Percentiles rank a stretch among this genome's conserved stretches.
These are phyloP conservation scores for Suhomyces sp. DNA, from an alignment of 805 yeast species.

Conservation along the genomic window DNA sequence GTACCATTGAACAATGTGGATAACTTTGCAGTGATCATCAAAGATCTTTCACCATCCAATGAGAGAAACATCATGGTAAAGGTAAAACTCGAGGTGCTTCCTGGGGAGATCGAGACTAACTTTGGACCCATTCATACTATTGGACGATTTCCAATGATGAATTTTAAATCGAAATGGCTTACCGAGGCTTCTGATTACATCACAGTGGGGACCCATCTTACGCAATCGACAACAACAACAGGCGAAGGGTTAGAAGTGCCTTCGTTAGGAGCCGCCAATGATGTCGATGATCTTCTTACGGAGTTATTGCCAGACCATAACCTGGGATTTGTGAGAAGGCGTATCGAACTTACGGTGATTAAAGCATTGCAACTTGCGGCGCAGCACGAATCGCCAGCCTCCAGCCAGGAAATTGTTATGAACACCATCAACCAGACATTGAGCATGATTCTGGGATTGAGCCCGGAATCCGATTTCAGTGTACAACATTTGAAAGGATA, in stretches of 20 bases:
- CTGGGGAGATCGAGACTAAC: conserved; percentile 1
- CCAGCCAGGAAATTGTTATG: conserved; percentile 9
- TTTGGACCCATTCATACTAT: conserved; percentile 2
- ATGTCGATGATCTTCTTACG: too few species aligned
- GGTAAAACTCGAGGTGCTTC: conserved; percentile 7
- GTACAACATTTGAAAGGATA: too few species aligned
- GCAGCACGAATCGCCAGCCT: neutral
- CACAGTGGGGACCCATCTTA: conserved; percentile 1
- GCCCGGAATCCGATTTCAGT: too few species aligned
- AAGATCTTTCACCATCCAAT: conserved; percentile 13
- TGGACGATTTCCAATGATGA: conserved; percentile 10
- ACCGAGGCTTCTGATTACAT: conserved; percentile 1
- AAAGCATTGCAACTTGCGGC: conserved; percentile 13
- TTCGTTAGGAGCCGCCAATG: too few species aligned
- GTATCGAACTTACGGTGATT: conserved; percentile 23
- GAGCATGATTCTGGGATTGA: too few species aligned
- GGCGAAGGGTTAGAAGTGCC: too few species aligned
- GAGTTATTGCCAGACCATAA: too few species aligned
- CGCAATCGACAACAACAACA: neutral
- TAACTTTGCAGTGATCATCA: conserved; percentile 12
- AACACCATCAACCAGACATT: conserved; percentile 6
- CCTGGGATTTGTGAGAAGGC: conserved; percentile 1
- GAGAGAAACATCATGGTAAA: conserved; percentile 18
- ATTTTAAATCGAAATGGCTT: conserved; percentile 11
- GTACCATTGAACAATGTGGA: conserved; percentile 10